Base-by-base conservation (phyloP, 139 green algal genomes). In the Astrephomene gubernaculifera region DNA sequence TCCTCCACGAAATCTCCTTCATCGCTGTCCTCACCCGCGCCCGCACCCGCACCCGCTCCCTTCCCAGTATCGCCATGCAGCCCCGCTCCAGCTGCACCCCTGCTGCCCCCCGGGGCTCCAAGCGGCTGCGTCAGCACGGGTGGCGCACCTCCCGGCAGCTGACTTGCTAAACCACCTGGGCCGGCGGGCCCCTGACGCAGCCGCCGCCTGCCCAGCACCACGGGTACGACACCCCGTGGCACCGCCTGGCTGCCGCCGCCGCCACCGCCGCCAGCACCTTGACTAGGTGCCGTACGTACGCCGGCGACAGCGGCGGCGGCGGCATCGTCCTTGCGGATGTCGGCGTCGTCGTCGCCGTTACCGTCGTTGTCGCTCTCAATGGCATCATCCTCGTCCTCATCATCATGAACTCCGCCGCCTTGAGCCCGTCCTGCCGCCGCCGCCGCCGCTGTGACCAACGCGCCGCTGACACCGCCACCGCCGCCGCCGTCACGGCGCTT, bases 281-380 rank as follows among this genome's bases (percentile, higher is more conserved):
- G 14, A 17, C 49, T 17, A 25, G 49, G n/a, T n/a, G n/a, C n/a
- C n/a, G n/a, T n/a, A 49, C 2, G 33, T 17, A 10, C 65, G 4
- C 35, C 65, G 65, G 14, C 65, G 31, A 35, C 65, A 21, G 31
- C 65, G 36, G 68, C 38, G 38, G 41, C 17, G 36, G 8, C 36
- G 21, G 38, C 7, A 1, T 22, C 41, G 41, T 10, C 68, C 7
- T 14, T 39, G 33, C 29, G n/a, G 17, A 12, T 17, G 29, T 6
- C 61, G 7, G 7, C 7, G 7, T n/a, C 33, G 68, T 39, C 25
- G 71, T 29, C 71, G 10, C 35, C 49, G 24, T n/a, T 27, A 43
- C 0, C 31, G 4, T 64, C 71, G 7, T 80, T 49, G 2, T 80
- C 71, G 49, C 49, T 63, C 71, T 68, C 71, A 22, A 80, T 80